phyloP scores from a whole-genome alignment of 257 asterid genomes.

The Solanum sitiens region DNA sequence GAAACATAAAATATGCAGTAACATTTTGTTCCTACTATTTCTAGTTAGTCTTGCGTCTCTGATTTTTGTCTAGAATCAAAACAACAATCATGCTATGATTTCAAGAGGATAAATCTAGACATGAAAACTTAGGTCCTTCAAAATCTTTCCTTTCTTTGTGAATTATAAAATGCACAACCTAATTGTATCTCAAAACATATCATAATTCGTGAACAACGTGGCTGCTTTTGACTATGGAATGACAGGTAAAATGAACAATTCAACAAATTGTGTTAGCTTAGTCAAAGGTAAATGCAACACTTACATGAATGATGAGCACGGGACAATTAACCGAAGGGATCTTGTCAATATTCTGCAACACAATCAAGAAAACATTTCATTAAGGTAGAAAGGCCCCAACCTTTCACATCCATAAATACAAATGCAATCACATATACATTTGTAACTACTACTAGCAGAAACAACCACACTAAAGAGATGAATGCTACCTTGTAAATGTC shows the following conservation, averaged over 20 bases:
- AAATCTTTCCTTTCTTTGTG: not conserved
- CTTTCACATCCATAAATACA: not conserved
- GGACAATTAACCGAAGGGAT: constrained; percentile 31
- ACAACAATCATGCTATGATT: not conserved
- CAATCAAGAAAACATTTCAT: not conserved
- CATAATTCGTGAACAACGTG: not conserved
- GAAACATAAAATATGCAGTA: not conserved
- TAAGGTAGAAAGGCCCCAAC: not conserved
- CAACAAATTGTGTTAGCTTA: not conserved
- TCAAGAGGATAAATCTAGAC: not conserved
- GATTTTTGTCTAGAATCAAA: not conserved
- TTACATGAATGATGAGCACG: constrained; percentile 74
- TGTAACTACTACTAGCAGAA: not conserved
- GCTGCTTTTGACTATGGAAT: not conserved
- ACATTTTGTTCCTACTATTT: not conserved
- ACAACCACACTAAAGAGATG: not conserved
- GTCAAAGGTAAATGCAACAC: constrained; percentile 3
- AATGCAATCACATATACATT: not conserved
- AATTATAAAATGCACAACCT: not conserved
- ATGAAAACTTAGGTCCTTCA: not conserved
- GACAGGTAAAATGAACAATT: not conserved
- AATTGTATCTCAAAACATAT: not conserved
- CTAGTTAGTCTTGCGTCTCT: not conserved
- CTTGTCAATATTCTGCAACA: constrained; percentile 63
- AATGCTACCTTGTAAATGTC: constrained; percentile 33